Base-by-base conservation (phyloP, 257 asterid species). In the Scutellaria minor region DNA sequence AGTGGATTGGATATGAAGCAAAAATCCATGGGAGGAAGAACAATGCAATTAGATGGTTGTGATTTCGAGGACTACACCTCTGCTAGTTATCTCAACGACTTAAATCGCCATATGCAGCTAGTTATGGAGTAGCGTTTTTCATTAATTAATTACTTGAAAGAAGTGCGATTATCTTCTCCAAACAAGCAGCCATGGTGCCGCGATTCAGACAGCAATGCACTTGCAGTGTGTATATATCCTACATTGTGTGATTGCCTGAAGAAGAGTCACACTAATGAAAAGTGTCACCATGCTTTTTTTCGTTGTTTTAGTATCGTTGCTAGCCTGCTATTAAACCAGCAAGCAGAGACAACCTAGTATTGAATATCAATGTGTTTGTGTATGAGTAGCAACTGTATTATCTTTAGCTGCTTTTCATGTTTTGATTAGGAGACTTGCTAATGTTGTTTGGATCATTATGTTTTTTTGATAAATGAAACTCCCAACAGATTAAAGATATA, bases 91-190 rank as follows among this genome's bases (percentile, higher is more conserved):
- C 80, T 85, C 40, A 81, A 82, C 56, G 96, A 90, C 76, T 85
- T 93, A 27, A 84, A 85, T 84, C 96, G 97, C 42, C 96, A 90
- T 70, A 87, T 86, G 96, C 90, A 93, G 74, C 93, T 93, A 10
- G 85, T 90, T 10, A 89, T 90, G 97, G 98, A 93, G 83, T 90
- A 79, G 75, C 14, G 18, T 66, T 12, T n/a, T 12, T 6, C 9
- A n/a, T 50, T 8, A 14, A n/a, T 50, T 8, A 14, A 27, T 40
- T 31, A 31, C 37, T 22, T 46, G 4, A 57, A 22, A 11, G 13
- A 70, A 22, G 15, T 12, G 12, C 48, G 31, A 40, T 51, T 2
- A 73, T 40, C 48, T 53, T 24, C 18, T 22, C 47, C 14, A 1
- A 31, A 15, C 47, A 15, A 58, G 68, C 60, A 27, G 44, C 63